These are phyloP conservation scores for Kappamyces sp. DNA, from an alignment of 192 early-diverging fungal species.

Conservation along the genomic window DNA sequence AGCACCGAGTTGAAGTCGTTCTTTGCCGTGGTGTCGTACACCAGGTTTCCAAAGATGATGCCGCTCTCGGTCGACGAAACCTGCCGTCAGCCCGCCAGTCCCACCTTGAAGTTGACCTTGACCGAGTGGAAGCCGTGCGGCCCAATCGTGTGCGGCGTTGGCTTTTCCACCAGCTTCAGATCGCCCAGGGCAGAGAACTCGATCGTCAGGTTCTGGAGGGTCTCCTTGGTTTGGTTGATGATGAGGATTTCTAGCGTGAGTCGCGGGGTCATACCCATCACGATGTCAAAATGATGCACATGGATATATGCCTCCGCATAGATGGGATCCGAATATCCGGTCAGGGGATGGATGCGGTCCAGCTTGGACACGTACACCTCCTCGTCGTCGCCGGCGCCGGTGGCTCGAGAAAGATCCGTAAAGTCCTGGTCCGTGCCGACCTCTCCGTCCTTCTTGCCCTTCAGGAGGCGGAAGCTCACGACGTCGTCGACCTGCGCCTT, in stretches of 20 bases:
- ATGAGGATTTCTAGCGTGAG: slow-evolving; percentile 77
- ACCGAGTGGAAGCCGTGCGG: slow-evolving; percentile 91
- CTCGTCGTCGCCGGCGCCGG: slow-evolving; percentile 56
- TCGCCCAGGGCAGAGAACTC: slow-evolving; percentile 99
- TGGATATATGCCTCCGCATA: slow-evolving; percentile 97
- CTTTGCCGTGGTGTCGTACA: slow-evolving; percentile 93
- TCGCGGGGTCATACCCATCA: slow-evolving; percentile 53
- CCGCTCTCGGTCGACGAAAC: slow-evolving; percentile 97
- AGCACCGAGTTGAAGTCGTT: slow-evolving; percentile 87
- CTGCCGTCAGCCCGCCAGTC: slow-evolving; percentile 15
- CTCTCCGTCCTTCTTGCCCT: slow-evolving; percentile 58
- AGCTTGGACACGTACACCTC: slow-evolving; percentile 86
- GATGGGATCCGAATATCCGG: slow-evolving; percentile 95
- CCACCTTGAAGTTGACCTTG: slow-evolving; percentile 93
- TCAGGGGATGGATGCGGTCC: slow-evolving; percentile 90
- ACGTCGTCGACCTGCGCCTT: slow-evolving; percentile 82
- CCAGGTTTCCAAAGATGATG: slow-evolving; percentile 97
- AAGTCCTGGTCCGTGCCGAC: slow-evolving; percentile 61
- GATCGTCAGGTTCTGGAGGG: slow-evolving; percentile 92
- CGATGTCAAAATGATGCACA: slow-evolving; percentile 95
- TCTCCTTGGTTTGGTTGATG: slow-evolving; percentile 93
- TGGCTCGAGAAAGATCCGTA: slow-evolving; percentile 79
- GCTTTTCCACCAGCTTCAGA: slow-evolving; percentile 93
- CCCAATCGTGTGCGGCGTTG: slow-evolving; percentile 73
- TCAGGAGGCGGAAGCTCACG: slow-evolving; percentile 81